Evolutionary conservation across 345 rosid genomes (phyloP).

Genomic region (Nephelium lappaceum): DNA sequence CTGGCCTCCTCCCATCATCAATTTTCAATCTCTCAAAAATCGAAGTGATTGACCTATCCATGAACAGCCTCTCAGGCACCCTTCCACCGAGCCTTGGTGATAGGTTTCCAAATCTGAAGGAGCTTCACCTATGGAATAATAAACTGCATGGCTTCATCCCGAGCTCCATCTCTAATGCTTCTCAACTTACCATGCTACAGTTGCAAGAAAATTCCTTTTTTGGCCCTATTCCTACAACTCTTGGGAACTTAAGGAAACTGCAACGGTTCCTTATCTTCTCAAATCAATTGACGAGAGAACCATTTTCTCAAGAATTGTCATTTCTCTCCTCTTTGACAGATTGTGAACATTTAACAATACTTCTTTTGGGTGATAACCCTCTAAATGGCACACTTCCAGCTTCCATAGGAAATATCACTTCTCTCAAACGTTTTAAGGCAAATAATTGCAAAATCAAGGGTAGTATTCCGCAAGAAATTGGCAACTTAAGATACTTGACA

Average conservation of each 20-base stretch:
- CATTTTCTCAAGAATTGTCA: background rate
- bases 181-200: background rate
- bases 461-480: conserved; percentile 13
- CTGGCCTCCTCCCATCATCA: background rate
- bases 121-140: background rate
- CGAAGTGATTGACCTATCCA: too few species aligned
- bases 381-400: conserved; percentile 9
- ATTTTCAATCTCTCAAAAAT: background rate
- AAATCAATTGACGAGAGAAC: background rate
- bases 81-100: background rate
- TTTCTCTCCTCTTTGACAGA: conserved; percentile 10
- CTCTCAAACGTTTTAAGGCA: background rate
- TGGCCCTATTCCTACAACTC: background rate
- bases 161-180: background rate
- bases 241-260: conserved; percentile 6
- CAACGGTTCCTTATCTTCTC: background rate
- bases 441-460: conserved; percentile 13
- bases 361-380: background rate
- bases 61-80: background rate
- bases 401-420: conserved; percentile 13
- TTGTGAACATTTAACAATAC: background rate
- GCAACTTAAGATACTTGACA: conserved; percentile 14
- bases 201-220: background rate
- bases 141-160: background rate
- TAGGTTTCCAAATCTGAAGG: background rate